Evolutionary conservation across 139 green algal species (phyloP).

Genomic region (Chlamydomonas sphaeroides): DNA sequence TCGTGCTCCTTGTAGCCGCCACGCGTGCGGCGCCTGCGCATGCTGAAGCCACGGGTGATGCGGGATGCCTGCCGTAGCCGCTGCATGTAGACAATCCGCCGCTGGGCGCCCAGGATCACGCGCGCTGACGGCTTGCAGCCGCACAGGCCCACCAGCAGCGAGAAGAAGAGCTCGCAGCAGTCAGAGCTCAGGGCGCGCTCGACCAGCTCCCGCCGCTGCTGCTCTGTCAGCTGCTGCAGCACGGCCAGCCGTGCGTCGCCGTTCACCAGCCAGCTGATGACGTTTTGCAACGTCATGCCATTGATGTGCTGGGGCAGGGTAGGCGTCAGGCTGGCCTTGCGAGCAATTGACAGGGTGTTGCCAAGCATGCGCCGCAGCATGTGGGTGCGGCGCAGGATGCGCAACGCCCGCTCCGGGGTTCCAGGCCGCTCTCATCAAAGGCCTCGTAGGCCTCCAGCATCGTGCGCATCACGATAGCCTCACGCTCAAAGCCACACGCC

Average conservation of each 20-base stretch:
- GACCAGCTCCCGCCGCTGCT: background rate
- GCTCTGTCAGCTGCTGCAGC: background rate
- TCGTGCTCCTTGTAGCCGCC: background rate
- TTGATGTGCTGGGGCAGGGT: background rate
- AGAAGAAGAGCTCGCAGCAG: constrained; percentile 1
- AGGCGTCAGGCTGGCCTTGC: background rate
- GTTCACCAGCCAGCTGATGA: background rate
- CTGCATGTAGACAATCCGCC: no score
- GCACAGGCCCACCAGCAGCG: background rate
- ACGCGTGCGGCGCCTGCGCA: background rate
- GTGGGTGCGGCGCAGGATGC: background rate
- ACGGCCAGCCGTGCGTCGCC: background rate
- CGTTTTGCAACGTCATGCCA: background rate
- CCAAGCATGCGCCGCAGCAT: background rate
- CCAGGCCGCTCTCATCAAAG: background rate
- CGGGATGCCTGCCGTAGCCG: background rate
- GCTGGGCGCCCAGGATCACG: no score
- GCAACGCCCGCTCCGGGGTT: background rate
- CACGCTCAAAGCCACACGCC: background rate
- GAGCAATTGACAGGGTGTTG: background rate
- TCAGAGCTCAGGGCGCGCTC: background rate
- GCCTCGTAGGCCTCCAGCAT: background rate
- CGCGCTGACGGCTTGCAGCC: background rate
- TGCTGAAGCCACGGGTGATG: background rate
- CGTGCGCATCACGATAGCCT: background rate